These are phyloP conservation scores for Flammula alnicola DNA, from an alignment of 1,284 basidiomycete species.

Conservation along the genomic window DNA sequence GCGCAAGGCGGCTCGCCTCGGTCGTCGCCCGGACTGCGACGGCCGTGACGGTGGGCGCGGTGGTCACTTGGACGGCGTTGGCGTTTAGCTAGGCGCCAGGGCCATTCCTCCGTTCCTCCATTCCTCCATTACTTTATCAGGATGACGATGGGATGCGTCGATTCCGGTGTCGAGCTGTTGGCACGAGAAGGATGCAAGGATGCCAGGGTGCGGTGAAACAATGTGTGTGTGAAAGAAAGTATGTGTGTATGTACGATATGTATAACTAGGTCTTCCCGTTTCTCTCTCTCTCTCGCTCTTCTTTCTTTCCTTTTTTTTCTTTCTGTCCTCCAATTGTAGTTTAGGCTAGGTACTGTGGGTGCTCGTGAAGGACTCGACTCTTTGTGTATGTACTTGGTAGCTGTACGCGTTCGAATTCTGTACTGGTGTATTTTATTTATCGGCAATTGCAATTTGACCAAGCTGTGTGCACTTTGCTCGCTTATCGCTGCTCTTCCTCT, in stretches of 20 bases:
- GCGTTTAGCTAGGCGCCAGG: conserved; percentile 52
- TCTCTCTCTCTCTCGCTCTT: not conserved
- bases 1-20: conserved; percentile 45
- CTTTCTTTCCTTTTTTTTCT: not conserved
- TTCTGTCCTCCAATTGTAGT: not conserved
- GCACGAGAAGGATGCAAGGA: not conserved
- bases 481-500: too few species aligned
- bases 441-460: too few species aligned
- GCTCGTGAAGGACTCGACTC: too few species aligned
- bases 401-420: too few species aligned
- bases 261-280: not conserved
- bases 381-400: too few species aligned
- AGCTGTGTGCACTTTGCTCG: too few species aligned
- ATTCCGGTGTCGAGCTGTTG: too few species aligned
- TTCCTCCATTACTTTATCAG: not conserved
- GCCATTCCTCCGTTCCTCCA: not conserved
- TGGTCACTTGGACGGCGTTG: conserved; percentile 69
- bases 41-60: conserved; percentile 63
- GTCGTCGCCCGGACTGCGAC: conserved; percentile 58
- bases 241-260: conserved; percentile 1
- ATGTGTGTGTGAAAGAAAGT: not conserved
- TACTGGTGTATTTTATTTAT: too few species aligned
- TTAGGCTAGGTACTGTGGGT: too few species aligned
- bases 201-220: not conserved
- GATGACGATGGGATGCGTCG: too few species aligned